Conservation (phyloP, 2,329 filamentous ascomycete species). For the Rhynchosporium secalis region DNA sequence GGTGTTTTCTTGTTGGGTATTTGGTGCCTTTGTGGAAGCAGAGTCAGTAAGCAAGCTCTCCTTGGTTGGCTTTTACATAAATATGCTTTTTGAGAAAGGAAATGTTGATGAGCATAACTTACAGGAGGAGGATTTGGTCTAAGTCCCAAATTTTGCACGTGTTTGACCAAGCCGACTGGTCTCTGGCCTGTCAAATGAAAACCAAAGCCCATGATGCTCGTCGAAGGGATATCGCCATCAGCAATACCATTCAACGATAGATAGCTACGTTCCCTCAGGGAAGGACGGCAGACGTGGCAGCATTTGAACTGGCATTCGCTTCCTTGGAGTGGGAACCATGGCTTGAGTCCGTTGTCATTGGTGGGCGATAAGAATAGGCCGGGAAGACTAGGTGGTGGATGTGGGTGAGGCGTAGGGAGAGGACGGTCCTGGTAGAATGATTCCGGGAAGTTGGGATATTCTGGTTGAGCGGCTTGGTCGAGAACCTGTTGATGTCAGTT, state of each 20-base stretch:
- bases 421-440: slow-evolving; percentile 2
- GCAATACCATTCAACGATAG: slow-evolving; percentile 52
- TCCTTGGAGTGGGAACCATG: slow-evolving; percentile 43
- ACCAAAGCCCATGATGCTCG: slow-evolving; percentile 52
- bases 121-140: slow-evolving; percentile 29
- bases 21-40: background rate
- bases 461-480: background rate
- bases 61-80: no score
- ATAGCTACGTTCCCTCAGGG: slow-evolving; percentile 46
- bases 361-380: background rate
- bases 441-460: slow-evolving; percentile 7
- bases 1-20: background rate
- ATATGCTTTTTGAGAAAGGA: background rate
- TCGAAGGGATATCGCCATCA: slow-evolving; percentile 52
- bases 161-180: slow-evolving; percentile 40
- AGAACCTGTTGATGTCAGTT: slow-evolving; percentile 12
- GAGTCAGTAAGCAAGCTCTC: no score
- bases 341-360: slow-evolving; percentile 21
- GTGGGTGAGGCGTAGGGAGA: background rate
- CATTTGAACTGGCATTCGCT: slow-evolving; percentile 52
- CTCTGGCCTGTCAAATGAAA: slow-evolving; percentile 48
- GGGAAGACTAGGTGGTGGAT: slow-evolving; percentile 12
- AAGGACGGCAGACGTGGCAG: slow-evolving; percentile 52
- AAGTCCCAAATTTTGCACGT: slow-evolving; percentile 36
- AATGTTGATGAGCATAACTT: slow-evolving; percentile 6